Evolutionary conservation across 2,329 filamentous ascomycete species (phyloP), one percentile per base, ranked within the genome.

Genomic region (Nemania diffusa): DNA sequence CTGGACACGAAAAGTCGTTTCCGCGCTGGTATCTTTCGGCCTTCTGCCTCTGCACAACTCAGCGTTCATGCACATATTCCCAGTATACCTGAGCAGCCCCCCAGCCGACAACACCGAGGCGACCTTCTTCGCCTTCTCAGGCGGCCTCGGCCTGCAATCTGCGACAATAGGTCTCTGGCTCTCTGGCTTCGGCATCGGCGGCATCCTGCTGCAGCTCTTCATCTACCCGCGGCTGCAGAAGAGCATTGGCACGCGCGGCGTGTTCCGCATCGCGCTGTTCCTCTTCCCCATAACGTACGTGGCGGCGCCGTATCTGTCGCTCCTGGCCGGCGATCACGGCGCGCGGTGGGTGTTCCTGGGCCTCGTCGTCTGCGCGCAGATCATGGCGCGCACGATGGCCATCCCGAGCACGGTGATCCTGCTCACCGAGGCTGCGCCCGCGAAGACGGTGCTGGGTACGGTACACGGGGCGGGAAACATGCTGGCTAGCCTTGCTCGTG

Each of bases 11-110:
- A 72, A 72, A 11, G 79, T 81, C 9, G 46, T 79, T 6, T 78
- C 76, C 2, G 76, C 79, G 1, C 70, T 79, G 22, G 72, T 80
- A 15, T 78, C 78, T 7, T 79, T 80, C 44, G 78, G 75, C 4
- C 73, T 90, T 50, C 84, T 90, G 42, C 87, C 88, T 53, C 83
- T 90, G 68, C 89, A 91, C 78, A 86, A 89, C 75, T 86, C 84
- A 64, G 85, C 88, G 22, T 91, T 90, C 78, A 87, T 88, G 73
- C 83, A 87, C 51, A 83, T 91, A 55, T 89, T 87, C 73, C 88
- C 88, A 32, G 83, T 90, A 26, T 90, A 89, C 76, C 81, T 91
- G 48, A 88, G 88, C 8, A 86, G 85, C 1, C 76, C 78, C 0
- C 84, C 86, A 0, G 84, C 85, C 20, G 82, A 79, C 40, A 76